Evolutionary conservation across 345 rosid species (phyloP).

Genomic region (Eucalyptus brandiana): DNA sequence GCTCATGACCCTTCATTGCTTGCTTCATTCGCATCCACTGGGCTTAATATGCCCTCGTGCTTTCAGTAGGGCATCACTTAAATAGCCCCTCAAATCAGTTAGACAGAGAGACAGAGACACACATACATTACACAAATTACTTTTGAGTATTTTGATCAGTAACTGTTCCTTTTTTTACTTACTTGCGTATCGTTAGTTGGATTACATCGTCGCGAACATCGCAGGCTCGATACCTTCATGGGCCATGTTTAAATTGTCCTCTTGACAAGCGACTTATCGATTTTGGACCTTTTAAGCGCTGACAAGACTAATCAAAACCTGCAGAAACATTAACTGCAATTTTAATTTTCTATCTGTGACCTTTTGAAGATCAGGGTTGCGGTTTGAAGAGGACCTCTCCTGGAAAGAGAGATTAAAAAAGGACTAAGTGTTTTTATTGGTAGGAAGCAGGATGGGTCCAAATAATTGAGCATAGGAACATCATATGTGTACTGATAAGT

Average conservation of each 20-base stretch:
- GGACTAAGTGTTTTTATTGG: neutral
- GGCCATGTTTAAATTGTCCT: neutral
- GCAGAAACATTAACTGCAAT: neutral
- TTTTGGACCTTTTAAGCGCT: neutral
- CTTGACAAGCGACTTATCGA: neutral
- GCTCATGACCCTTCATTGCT: constrained; percentile 28
- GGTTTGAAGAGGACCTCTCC: neutral
- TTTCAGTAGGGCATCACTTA: neutral
- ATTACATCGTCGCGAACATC: neutral
- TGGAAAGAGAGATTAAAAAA: neutral
- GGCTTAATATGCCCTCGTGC: neutral
- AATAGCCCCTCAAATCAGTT: neutral
- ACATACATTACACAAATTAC: neutral
- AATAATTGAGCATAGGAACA: constrained; percentile 9
- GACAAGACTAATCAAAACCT: neutral
- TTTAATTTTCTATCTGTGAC: neutral
- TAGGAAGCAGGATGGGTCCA: constrained; percentile 1
- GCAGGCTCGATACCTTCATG: neutral
- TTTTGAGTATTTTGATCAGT: neutral
- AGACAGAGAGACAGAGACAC: neutral
- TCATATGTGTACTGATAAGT: neutral
- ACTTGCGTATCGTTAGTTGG: neutral
- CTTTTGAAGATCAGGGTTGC: neutral
- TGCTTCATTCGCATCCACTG: neutral
- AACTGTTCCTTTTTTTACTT: neutral